Conservation (phyloP, 495 filamentous ascomycete genomes). For the Penicillium ucsense region DNA sequence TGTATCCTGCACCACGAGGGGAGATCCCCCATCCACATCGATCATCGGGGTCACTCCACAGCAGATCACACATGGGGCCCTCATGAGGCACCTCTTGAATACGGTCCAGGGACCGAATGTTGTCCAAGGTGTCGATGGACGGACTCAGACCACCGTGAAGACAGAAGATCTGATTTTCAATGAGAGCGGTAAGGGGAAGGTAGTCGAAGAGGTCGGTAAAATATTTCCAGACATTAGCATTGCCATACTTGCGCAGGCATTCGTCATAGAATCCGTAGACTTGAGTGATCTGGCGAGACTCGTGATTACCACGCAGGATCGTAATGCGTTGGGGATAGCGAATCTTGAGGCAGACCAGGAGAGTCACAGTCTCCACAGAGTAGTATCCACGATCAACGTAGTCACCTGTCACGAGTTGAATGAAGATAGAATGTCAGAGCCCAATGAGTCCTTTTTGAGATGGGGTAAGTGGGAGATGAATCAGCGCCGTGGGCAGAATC, state of each 20-base stretch:
- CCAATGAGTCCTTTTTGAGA: constrained; percentile 1
- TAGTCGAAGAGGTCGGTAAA: constrained; percentile 99
- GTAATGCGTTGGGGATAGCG: constrained; percentile 94
- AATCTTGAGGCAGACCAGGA: constrained; percentile 91
- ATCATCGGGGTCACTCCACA: constrained; percentile 98
- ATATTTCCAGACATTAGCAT: constrained; percentile 99
- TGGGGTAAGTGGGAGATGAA: not conserved
- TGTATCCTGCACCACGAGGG: constrained; percentile 94
- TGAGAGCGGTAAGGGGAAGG: constrained; percentile 93
- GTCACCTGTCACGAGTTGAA: constrained; percentile 50
- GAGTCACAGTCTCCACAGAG: constrained; percentile 90
- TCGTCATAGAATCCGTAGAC: constrained; percentile 98
- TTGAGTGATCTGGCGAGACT: constrained; percentile 94
- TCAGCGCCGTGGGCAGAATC: not conserved
- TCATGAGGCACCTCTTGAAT: constrained; percentile 99
- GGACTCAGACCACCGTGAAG: constrained; percentile 93
- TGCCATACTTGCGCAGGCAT: constrained; percentile 94
- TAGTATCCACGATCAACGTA: constrained; percentile 97
- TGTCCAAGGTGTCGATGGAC: constrained; percentile 96
- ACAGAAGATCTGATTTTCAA: constrained; percentile 99
- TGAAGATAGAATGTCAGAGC: not conserved
- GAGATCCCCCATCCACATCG: constrained; percentile 98
- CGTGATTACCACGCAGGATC: constrained; percentile 93
- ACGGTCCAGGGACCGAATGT: constrained; percentile 88
- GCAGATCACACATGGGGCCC: constrained; percentile 95